Evolutionary conservation across 1,284 basidiomycete species (phyloP), one percentile per base, ranked within the genome.

Genomic region (Ganoderma lingzhi): DNA sequence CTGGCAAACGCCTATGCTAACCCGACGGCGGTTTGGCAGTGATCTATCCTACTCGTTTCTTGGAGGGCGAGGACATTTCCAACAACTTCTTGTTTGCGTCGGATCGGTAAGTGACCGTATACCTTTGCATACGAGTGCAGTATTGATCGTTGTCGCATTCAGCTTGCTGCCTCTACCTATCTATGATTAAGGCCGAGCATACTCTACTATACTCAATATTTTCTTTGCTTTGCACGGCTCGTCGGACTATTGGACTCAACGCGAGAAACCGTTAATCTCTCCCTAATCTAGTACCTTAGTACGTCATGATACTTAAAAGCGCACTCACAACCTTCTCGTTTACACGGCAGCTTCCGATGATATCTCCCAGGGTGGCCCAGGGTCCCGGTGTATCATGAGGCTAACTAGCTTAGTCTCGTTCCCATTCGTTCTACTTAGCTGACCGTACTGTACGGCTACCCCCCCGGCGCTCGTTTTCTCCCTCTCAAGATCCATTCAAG

Each of bases 81-180:
- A 92, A 95, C 75, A 96, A 97, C 78, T 97, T 98, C 85, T 83
- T 98, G 73, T 97, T 96, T 82, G 94, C 94, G 77, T 88, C 94
- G 53, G 96, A 97, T 79, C 88, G 90, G 88, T 92, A 73, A 71
- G 85, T 76, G 3, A 19, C 6, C 17, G 15, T 1, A 15, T 35
- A 9, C 17, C 6, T 41, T 32, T 35, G 48, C 15, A 14, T 19
- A 5, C 2, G 3, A 23, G 8, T 6, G 23, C 3, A 2, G 8
- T 42, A 5, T 30, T 17, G 8, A 19, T 35, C 35, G 3, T 19
- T 0, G 14, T 55, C 58, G 37, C 2, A 5, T 35, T 30, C 51
- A 75, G 74, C 17, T 53, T 75, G 59, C 64, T 75, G 64, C 74
- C 74, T 3, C 42, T 75, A 44, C 74, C 72, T 2, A 75, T 75